phyloP scores from a whole-genome alignment of 2,329 filamentous ascomycete genomes.

The Sporothrix curviconia region DNA sequence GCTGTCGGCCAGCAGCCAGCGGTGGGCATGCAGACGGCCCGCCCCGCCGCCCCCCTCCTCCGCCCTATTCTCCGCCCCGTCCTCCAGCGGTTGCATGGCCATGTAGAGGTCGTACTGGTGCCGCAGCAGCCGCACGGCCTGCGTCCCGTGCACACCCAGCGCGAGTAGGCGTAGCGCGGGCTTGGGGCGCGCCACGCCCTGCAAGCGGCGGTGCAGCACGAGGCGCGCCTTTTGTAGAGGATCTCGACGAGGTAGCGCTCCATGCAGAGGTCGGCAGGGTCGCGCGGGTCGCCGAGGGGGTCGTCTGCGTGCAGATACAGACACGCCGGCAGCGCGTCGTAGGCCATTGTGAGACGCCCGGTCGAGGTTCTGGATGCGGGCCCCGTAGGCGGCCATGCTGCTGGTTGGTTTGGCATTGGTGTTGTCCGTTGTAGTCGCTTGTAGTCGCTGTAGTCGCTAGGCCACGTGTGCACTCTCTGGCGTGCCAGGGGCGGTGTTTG shows the following conservation, averaged over 20 bases:
- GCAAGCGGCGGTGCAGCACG: slow-evolving; percentile 24
- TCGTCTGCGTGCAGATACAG: background rate
- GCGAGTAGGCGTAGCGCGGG: slow-evolving; percentile 33
- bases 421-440: background rate
- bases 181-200: slow-evolving; percentile 29
- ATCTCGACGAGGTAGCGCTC: slow-evolving; percentile 24
- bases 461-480: no score
- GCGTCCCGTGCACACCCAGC: slow-evolving; percentile 38
- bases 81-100: slow-evolving; percentile 28
- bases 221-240: slow-evolving; percentile 23
- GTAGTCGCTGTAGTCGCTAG: no score
- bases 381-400: background rate
- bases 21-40: slow-evolving; percentile 33
- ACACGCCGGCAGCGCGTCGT: slow-evolving; percentile 16
- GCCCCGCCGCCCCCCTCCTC: slow-evolving; percentile 6
- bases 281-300: background rate
- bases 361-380: slow-evolving; percentile 20
- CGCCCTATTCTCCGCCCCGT: background rate
- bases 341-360: slow-evolving; percentile 18
- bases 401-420: background rate
- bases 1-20: slow-evolving; percentile 36
- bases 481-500: no score
- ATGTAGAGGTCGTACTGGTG: slow-evolving; percentile 37
- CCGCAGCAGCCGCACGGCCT: slow-evolving; percentile 35
- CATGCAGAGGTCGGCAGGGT: slow-evolving; percentile 17